Evolutionary conservation across 1,284 basidiomycete genomes (phyloP).

Genomic region (Peniophora sp.): DNA sequence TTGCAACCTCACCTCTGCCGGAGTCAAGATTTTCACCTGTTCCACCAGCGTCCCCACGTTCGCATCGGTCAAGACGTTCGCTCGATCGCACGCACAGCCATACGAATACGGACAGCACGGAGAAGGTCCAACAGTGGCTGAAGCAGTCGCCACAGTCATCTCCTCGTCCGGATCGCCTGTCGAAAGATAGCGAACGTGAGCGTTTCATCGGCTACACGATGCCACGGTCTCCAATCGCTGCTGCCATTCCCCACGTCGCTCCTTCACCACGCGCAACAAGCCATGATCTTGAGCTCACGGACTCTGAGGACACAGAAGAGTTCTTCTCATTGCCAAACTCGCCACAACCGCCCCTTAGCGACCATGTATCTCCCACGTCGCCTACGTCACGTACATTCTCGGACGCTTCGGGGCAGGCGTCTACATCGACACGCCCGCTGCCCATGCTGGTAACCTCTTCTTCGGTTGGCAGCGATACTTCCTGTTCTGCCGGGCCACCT

Average conservation of each 20-base stretch:
- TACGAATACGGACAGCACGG: not conserved
- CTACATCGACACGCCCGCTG: too few relatives aligned
- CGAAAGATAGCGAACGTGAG: not conserved
- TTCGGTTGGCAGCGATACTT: too few relatives aligned
- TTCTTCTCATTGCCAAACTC: too few relatives aligned
- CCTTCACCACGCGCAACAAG: too few relatives aligned
- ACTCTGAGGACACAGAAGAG: too few relatives aligned
- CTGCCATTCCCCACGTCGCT: not conserved
- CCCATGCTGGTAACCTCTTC: too few relatives aligned
- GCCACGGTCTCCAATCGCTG: not conserved
- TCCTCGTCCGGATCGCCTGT: not conserved
- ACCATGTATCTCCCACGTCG: too few relatives aligned
- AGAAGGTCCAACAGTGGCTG: conserved; percentile 1
- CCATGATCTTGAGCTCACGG: too few relatives aligned
- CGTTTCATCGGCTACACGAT: not conserved
- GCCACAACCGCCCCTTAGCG: too few relatives aligned
- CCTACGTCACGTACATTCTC: too few relatives aligned
- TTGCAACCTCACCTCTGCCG: not conserved
- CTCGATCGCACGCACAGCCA: not conserved
- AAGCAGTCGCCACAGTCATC: not conserved
- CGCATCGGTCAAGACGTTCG: not conserved
- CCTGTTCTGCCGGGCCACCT: too few relatives aligned
- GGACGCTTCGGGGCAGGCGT: too few relatives aligned
- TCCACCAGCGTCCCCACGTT: not conserved
- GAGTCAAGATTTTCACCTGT: not conserved